Evolutionary conservation across 495 filamentous ascomycete genomes (phyloP), one percentile per base, ranked within the genome.

Genomic region (Penicillium ochrochloron): DNA sequence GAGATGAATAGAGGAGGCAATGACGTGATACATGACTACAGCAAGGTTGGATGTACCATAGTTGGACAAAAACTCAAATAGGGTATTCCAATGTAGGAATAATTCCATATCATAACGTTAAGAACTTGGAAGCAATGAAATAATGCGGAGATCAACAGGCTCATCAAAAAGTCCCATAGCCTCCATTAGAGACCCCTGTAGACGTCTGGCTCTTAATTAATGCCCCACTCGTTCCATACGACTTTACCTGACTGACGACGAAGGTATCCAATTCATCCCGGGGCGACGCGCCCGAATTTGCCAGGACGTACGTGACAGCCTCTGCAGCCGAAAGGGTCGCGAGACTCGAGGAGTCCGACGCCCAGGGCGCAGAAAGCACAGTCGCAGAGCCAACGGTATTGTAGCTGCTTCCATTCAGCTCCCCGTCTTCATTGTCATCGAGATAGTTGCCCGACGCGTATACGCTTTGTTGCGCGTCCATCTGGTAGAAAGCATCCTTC

Each of bases 121-220:
- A n/a, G n/a, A n/a, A n/a, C n/a, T n/a, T n/a, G n/a, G n/a, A n/a
- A n/a, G n/a, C n/a, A n/a, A n/a, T n/a, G n/a, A 27, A 27, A 27
- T 4, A 27, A 27, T 27, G 39, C 39, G 5, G 39, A 42, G 39
- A 42, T 42, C 14, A 56, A 21, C 15, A 6, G 5, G 8, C n/a
- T n/a, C n/a, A 39, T 56, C 53, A 56, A 21, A 37, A 19, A 51
- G 48, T 51, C 48, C 48, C 48, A 51, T 51, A 51, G 48, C 48
- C 48, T 23, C 48, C 48, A 51, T 51, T 51, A 29, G 48, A 51
- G 48, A 51, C 19, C 10, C 48, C 48, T 27, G 48, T 51, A 51
- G 19, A 23, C 8, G 19, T 29, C 48, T 51, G 48, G 48, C 48
- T 51, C 48, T 51, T 51, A 51, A 27, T 27, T 8, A 51, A 51